Evolutionary conservation across 1,139 yeast genomes (phyloP).

Genomic region (Yamadazyma conglobata): DNA sequence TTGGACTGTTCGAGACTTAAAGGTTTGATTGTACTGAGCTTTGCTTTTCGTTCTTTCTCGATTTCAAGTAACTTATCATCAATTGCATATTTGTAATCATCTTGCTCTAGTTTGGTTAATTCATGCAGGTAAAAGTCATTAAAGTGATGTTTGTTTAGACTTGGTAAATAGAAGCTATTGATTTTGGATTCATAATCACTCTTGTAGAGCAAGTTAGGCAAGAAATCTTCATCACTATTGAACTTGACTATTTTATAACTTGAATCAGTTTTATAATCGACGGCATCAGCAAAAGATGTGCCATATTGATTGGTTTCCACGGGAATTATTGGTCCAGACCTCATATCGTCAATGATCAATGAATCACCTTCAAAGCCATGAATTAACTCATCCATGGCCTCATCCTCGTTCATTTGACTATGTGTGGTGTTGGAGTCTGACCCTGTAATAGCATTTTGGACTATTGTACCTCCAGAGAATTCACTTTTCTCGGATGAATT

Average conservation of each 20-base stretch:
- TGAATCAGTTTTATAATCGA: slow-evolving; percentile 9
- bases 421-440: no score
- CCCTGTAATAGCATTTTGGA: no score
- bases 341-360: slow-evolving; percentile 11
- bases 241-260: slow-evolving; percentile 12
- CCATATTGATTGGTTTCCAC: slow-evolving; percentile 13
- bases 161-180: slow-evolving; percentile 15
- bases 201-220: slow-evolving; percentile 2
- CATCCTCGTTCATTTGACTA: slow-evolving; percentile 1
- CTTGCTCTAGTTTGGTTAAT: background rate
- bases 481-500: no score
- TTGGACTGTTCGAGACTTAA: slow-evolving; percentile 17
- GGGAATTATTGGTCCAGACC: slow-evolving; percentile 9
- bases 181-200: slow-evolving; percentile 14
- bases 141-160: slow-evolving; percentile 5
- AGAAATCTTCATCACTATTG: slow-evolving; percentile 9
- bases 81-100: slow-evolving; percentile 16
- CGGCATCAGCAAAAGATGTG: slow-evolving; percentile 15
- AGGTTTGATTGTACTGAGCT: slow-evolving; percentile 13
- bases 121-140: background rate
- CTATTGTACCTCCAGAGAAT: no score
- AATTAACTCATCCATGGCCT: slow-evolving; percentile 6
- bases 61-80: slow-evolving; percentile 16
- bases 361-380: slow-evolving; percentile 12
- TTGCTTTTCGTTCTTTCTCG: slow-evolving; percentile 17